These are phyloP conservation scores for Tulasnella sp. DNA, from an alignment of 768 basidiomycete species.

Conservation along the genomic window DNA sequence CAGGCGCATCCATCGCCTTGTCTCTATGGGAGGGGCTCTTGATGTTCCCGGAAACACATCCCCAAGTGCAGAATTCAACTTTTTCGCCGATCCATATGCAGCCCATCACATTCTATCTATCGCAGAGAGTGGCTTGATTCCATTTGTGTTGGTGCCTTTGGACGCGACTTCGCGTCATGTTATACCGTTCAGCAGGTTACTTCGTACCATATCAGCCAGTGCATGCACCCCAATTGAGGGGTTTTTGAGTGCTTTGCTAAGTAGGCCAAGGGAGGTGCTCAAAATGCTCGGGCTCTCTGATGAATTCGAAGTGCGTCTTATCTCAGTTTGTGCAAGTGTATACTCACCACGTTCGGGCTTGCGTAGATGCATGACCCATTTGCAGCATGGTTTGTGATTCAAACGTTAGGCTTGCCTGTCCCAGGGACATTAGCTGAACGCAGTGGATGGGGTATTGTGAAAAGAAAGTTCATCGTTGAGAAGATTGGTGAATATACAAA, in stretches of 20 bases:
- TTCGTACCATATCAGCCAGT: constrained; percentile 19
- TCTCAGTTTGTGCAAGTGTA: no score
- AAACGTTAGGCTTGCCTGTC: not conserved
- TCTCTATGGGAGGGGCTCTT: constrained; percentile 34
- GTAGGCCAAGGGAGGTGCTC: constrained; percentile 28
- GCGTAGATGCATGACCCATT: constrained; percentile 36
- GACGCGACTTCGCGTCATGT: constrained; percentile 32
- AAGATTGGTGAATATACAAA: constrained; percentile 21
- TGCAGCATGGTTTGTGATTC: constrained; percentile 30
- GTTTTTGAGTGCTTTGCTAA: constrained; percentile 27
- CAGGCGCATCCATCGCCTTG: constrained; percentile 20
- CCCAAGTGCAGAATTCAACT: constrained; percentile 31
- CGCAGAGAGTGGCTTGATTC: constrained; percentile 19
- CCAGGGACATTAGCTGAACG: no score
- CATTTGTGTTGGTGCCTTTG: constrained; percentile 28
- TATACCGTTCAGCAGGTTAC: constrained; percentile 25
- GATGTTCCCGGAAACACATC: constrained; percentile 34
- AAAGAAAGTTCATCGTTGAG: constrained; percentile 20
- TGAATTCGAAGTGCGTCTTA: no score
- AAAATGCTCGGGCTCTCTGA: constrained; percentile 23
- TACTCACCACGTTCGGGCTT: constrained; percentile 29
- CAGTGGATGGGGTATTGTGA: constrained; percentile 13
- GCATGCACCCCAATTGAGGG: constrained; percentile 17
- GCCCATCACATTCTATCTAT: constrained; percentile 25
- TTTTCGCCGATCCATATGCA: constrained; percentile 29